phyloP scores from a whole-genome alignment of 441 rosid genomes.

The Eutrema salsugineum region DNA sequence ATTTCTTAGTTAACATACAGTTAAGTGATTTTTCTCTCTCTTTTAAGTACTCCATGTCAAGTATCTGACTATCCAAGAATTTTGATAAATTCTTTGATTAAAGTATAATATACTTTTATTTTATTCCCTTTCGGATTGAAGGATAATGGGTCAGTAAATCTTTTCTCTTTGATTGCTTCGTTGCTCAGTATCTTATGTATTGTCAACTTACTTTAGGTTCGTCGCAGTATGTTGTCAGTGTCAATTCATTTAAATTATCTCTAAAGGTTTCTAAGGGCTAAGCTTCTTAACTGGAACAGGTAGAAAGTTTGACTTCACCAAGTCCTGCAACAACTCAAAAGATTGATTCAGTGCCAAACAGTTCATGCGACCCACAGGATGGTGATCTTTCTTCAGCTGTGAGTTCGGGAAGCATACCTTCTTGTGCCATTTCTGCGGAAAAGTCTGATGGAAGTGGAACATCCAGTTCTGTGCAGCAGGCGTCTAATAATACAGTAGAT shows the following conservation, averaged over 20 bases:
- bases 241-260: constrained; percentile 2
- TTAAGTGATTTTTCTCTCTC: not conserved
- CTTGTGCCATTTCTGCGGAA: constrained; percentile 37
- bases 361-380: constrained; percentile 39
- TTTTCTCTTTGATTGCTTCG: constrained; percentile 1
- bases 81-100: not conserved
- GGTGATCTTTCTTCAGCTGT: constrained; percentile 35
- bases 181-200: not conserved
- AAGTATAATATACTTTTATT: not conserved
- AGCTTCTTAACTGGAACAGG: constrained; percentile 39
- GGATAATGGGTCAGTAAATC: not conserved
- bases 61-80: not conserved
- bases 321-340: constrained; percentile 40
- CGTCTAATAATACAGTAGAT: constrained; percentile 36
- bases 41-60: not conserved
- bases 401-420: constrained; percentile 35
- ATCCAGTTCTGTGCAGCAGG: constrained; percentile 26
- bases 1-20: not conserved
- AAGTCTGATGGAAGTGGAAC: constrained; percentile 38
- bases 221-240: not conserved
- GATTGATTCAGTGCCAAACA: constrained; percentile 36
- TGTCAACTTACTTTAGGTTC: not conserved
- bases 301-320: constrained; percentile 38
- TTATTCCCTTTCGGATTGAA: not conserved
- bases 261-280: constrained; percentile 36